Percentiles rank a stretch among this genome's conserved stretches.
Conservation (phyloP, 1,139 yeast genomes). For the Sugiyamaella grinbergsii region DNA sequence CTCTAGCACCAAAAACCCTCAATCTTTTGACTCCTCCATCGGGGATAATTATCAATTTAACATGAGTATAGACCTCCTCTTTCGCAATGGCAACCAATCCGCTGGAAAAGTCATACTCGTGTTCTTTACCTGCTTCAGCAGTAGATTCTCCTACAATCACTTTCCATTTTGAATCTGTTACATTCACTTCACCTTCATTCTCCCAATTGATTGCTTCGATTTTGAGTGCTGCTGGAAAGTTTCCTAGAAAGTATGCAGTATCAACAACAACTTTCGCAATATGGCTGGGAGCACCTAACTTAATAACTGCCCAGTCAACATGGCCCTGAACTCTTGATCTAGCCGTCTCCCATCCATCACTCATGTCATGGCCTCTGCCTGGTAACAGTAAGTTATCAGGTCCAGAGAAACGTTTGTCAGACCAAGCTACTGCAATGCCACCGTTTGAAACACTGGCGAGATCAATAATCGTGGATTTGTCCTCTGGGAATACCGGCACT, state of each 20-base stretch:
- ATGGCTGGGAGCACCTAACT: slow-evolving; percentile 62
- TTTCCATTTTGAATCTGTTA: slow-evolving; percentile 58
- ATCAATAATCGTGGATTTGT: slow-evolving; percentile 55
- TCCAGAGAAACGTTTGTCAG: slow-evolving; percentile 92
- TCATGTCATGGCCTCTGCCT: slow-evolving; percentile 94
- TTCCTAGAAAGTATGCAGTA: slow-evolving; percentile 92
- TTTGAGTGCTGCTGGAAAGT: slow-evolving; percentile 78
- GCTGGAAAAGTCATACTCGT: slow-evolving; percentile 46
- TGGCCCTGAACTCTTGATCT: slow-evolving; percentile 83
- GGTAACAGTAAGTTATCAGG: slow-evolving; percentile 87
- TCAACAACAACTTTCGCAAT: slow-evolving; percentile 69
- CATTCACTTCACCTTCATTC: slow-evolving; percentile 41
- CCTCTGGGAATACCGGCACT: slow-evolving; percentile 60
- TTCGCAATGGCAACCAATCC: slow-evolving; percentile 20
- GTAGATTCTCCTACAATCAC: slow-evolving; percentile 65
- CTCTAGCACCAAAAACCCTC: slow-evolving; percentile 64
- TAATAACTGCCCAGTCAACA: slow-evolving; percentile 84
- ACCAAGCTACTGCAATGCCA: slow-evolving; percentile 77
- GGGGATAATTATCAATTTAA: slow-evolving; percentile 80
- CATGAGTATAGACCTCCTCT: slow-evolving; percentile 55
- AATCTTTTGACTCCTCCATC: slow-evolving; percentile 95
- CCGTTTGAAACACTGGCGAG: slow-evolving; percentile 84
- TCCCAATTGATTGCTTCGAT: slow-evolving; percentile 52
- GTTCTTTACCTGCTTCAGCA: slow-evolving; percentile 81
- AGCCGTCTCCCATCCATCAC: slow-evolving; percentile 98